Conservation (phyloP, 495 filamentous ascomycete species). For the Penicillium flavigenum region DNA sequence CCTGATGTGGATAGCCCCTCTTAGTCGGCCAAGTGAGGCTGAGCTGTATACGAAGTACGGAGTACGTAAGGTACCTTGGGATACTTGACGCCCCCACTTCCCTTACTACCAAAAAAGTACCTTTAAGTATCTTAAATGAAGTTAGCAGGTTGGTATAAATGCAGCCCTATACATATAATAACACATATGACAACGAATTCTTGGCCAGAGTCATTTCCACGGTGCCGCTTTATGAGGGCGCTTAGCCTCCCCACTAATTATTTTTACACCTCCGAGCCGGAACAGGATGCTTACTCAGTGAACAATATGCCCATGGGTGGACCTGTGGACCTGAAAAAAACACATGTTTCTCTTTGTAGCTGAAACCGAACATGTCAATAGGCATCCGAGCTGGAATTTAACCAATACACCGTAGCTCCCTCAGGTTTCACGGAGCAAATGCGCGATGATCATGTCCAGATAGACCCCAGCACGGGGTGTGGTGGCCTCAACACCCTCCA, state of each 20-base stretch:
- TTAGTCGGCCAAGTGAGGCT: constrained; percentile 3
- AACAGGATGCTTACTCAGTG: neutral
- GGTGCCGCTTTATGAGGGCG: neutral
- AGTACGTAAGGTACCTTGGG: neutral
- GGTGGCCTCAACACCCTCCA: constrained; percentile 30
- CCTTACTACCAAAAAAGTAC: neutral
- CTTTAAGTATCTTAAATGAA: neutral
- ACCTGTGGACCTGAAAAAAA: neutral
- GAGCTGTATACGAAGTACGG: constrained; percentile 4
- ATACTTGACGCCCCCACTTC: neutral
- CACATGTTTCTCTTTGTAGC: neutral
- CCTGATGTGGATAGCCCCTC: constrained; percentile 12
- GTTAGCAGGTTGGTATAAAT: neutral
- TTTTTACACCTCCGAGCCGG: neutral
- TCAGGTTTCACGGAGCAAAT: constrained; percentile 14
- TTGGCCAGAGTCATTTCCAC: neutral
- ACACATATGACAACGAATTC: neutral
- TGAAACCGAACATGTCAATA: neutral
- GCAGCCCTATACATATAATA: neutral
- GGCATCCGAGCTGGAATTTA: neutral
- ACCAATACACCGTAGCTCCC: neutral
- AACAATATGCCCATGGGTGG: neutral
- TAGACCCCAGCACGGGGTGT: constrained; percentile 34
- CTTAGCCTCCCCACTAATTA: neutral
- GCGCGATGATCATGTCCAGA: constrained; percentile 29